phyloP scores from a whole-genome alignment of 768 basidiomycete genomes.

The Kwoniella heveanensis region DNA sequence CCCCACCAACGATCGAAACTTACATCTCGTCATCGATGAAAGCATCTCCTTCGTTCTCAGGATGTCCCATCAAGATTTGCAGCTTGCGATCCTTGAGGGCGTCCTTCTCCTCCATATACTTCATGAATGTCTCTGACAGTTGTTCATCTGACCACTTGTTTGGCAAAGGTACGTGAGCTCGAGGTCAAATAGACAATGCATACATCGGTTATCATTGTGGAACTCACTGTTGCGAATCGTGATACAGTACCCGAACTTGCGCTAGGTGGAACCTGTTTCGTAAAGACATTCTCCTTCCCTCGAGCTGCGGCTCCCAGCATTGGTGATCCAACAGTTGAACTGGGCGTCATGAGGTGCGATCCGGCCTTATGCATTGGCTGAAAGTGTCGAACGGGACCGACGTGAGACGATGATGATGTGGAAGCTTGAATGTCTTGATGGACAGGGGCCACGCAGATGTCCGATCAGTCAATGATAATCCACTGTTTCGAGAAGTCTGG shows the following conservation, averaged over 20 bases:
- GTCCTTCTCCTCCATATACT: conserved; percentile 14
- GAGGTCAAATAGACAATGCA: no score
- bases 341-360: conserved; percentile 16
- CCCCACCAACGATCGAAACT: no score
- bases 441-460: no score
- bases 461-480: no score
- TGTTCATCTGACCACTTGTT: conserved; percentile 9
- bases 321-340: conserved; percentile 16
- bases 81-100: conserved; percentile 7
- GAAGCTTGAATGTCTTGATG: background rate
- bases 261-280: background rate
- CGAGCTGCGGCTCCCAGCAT: background rate
- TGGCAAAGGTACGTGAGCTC: background rate
- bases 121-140: background rate
- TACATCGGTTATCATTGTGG: no score
- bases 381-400: background rate
- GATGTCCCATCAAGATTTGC: conserved; percentile 12
- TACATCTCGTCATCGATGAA: conserved; percentile 25
- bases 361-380: background rate
- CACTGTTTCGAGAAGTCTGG: no score
- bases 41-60: conserved; percentile 9
- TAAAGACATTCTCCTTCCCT: conserved; percentile 7
- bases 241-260: background rate
- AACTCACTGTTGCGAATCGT: conserved; percentile 10
- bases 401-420: background rate